Evolutionary conservation across 2,329 filamentous ascomycete genomes (phyloP).

Genomic region (Dendryphion nanum): DNA sequence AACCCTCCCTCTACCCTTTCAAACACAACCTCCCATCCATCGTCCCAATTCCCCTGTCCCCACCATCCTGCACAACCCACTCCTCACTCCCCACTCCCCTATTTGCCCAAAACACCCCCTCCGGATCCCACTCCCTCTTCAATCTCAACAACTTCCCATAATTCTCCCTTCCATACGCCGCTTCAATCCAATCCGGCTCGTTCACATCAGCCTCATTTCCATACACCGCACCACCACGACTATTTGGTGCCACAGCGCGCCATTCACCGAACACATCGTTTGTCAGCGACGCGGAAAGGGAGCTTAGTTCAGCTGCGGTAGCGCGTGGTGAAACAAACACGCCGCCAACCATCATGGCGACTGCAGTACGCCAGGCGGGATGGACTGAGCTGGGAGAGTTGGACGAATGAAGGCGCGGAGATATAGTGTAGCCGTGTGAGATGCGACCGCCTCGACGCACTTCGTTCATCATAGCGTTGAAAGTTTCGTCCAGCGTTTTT

Average conservation of each 20-base stretch:
- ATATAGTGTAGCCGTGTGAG: no score
- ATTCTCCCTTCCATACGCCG: conserved; percentile 27
- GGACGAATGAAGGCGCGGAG: not conserved
- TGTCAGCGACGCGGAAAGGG: not conserved
- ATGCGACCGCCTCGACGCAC: no score
- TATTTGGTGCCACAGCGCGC: conserved; percentile 17
- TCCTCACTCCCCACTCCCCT: conserved; percentile 23
- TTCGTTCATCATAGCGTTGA: not conserved
- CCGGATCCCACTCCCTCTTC: conserved; percentile 26
- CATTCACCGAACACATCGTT: conserved; percentile 2
- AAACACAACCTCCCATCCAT: no score
- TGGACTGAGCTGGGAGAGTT: conserved; percentile 7
- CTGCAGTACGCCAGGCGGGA: conserved; percentile 6
- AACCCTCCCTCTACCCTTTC: no score
- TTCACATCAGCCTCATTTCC: conserved; percentile 26
- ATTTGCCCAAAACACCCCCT: conserved; percentile 22
- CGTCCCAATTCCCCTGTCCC: no score
- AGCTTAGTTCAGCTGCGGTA: not conserved
- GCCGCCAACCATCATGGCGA: conserved; percentile 1
- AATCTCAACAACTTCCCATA: conserved; percentile 22
- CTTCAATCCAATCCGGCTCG: conserved; percentile 24
- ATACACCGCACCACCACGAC: conserved; percentile 20
- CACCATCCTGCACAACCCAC: conserved; percentile 21
- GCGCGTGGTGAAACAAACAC: not conserved
- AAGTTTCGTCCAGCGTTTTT: not conserved